A percentile compares a stretch with the other conserved stretches of the same genome.
phyloP scores from a whole-genome alignment of 1,284 basidiomycete genomes.

The Coniferiporia weirii region DNA sequence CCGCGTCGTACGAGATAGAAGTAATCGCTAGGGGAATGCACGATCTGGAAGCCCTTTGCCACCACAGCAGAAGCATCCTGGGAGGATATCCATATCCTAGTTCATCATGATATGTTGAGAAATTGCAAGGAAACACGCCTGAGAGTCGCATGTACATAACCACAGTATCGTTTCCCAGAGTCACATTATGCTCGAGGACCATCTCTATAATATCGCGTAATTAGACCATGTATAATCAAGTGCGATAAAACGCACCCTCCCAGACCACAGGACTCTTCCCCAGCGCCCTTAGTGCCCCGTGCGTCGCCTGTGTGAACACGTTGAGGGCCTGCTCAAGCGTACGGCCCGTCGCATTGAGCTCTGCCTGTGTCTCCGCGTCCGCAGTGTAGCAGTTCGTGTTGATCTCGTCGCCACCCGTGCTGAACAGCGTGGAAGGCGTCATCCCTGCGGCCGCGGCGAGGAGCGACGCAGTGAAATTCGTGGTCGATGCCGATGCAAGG shows the following conservation, averaged over 20 bases:
- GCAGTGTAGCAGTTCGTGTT: slow-evolving; percentile 64
- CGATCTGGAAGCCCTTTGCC: slow-evolving; percentile 51
- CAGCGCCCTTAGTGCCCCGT: slow-evolving; percentile 36
- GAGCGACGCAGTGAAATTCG: slow-evolving; percentile 42
- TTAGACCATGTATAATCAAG: slow-evolving; percentile 25
- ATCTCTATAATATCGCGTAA: slow-evolving; percentile 42
- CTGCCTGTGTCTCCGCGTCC: slow-evolving; percentile 53
- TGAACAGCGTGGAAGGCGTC: slow-evolving; percentile 62
- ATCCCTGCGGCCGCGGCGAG: slow-evolving; percentile 38
- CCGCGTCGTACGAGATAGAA: slow-evolving; percentile 57
- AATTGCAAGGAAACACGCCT: not conserved
- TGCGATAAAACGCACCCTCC: slow-evolving; percentile 44
- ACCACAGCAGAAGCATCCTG: slow-evolving; percentile 54
- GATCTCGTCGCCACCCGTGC: slow-evolving; percentile 82
- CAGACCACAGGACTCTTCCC: slow-evolving; percentile 68
- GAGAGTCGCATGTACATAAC: slow-evolving; percentile 42
- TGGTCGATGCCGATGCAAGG: slow-evolving; percentile 45
- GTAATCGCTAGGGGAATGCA: slow-evolving; percentile 68
- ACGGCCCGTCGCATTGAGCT: slow-evolving; percentile 41
- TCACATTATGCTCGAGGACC: slow-evolving; percentile 60
- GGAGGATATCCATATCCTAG: slow-evolving; percentile 59
- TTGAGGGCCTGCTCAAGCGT: slow-evolving; percentile 63
- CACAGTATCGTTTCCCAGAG: slow-evolving; percentile 61
- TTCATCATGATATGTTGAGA: slow-evolving; percentile 20
- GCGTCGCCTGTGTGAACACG: slow-evolving; percentile 53